Conservation (phyloP, 2,329 filamentous ascomycete species). For the Phialemonium atrogriseum region DNA sequence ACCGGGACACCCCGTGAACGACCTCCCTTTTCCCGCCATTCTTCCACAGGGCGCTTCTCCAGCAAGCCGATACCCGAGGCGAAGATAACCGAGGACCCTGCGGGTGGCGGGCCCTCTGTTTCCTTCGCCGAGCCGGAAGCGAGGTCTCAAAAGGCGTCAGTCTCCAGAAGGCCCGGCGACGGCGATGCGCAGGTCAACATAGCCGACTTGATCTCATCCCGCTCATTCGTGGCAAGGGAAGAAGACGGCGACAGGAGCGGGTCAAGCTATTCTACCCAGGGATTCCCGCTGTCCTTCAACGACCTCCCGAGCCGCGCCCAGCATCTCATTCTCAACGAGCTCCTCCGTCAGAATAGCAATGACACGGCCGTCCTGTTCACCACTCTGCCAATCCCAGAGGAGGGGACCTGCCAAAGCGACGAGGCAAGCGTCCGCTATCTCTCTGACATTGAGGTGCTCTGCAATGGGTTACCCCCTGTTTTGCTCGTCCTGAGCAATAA, state of each 20-base stretch:
- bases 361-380: constrained; percentile 75
- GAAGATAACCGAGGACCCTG: constrained; percentile 46
- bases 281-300: constrained; percentile 71
- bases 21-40: constrained; percentile 32
- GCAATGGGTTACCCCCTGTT: constrained; percentile 65
- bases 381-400: constrained; percentile 71
- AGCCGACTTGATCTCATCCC: constrained; percentile 33
- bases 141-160: constrained; percentile 39
- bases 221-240: constrained; percentile 17
- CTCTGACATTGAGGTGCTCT: constrained; percentile 70
- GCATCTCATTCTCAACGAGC: constrained; percentile 78
- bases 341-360: constrained; percentile 60
- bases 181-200: constrained; percentile 33
- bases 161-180: constrained; percentile 13
- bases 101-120: constrained; percentile 50
- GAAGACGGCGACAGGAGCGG: constrained; percentile 22
- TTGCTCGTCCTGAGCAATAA: constrained; percentile 79
- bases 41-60: constrained; percentile 50
- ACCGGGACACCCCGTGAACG: constrained; percentile 23
- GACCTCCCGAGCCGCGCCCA: constrained; percentile 78
- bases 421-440: constrained; percentile 65
- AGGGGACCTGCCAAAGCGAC: constrained; percentile 67
- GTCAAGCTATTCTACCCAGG: constrained; percentile 48
- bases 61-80: constrained; percentile 56
- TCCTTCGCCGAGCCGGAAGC: constrained; percentile 46